These are phyloP conservation scores for Scutellaria galericulata DNA, from an alignment of 257 asterid genomes.

Conservation along the genomic window DNA sequence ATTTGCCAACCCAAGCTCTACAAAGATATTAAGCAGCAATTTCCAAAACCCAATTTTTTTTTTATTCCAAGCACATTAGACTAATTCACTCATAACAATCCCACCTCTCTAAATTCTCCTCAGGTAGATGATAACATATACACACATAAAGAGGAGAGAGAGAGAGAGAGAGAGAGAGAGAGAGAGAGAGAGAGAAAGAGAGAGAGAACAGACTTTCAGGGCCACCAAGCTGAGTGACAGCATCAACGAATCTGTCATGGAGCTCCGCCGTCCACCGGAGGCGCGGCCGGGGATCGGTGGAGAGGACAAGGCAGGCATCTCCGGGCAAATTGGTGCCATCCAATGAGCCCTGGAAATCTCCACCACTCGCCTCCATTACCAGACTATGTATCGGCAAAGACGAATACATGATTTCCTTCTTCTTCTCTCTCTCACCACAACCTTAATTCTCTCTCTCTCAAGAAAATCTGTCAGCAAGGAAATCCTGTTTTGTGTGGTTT, in stretches of 20 bases:
- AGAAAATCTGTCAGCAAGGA: conserved; percentile 25
- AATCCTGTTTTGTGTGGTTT: conserved; percentile 39
- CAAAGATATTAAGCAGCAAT: too few relatives aligned
- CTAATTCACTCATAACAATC: too few relatives aligned
- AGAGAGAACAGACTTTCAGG: conserved; percentile 63
- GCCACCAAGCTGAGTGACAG: conserved; percentile 80
- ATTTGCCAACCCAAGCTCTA: too few relatives aligned
- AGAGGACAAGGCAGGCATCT: conserved; percentile 65
- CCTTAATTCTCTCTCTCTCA: not conserved
- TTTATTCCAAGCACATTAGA: too few relatives aligned
- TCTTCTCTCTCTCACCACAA: not conserved
- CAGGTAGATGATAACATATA: too few relatives aligned
- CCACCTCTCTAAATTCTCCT: too few relatives aligned
- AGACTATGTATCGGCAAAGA: conserved; percentile 56
- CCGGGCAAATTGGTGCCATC: conserved; percentile 67
- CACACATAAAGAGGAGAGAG: too few relatives aligned
- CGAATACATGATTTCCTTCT: conserved; percentile 50
- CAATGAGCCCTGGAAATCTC: conserved; percentile 45
- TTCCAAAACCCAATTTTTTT: too few relatives aligned
- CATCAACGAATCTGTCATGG: conserved; percentile 72
- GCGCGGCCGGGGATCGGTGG: conserved; percentile 77
- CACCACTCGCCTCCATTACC: conserved; percentile 45
- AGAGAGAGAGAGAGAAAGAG: not conserved
- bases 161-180: not conserved
- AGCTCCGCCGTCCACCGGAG: conserved; percentile 81